Evolutionary conservation across 2,329 filamentous ascomycete genomes (phyloP).

Genomic region (Penicillium sp.): DNA sequence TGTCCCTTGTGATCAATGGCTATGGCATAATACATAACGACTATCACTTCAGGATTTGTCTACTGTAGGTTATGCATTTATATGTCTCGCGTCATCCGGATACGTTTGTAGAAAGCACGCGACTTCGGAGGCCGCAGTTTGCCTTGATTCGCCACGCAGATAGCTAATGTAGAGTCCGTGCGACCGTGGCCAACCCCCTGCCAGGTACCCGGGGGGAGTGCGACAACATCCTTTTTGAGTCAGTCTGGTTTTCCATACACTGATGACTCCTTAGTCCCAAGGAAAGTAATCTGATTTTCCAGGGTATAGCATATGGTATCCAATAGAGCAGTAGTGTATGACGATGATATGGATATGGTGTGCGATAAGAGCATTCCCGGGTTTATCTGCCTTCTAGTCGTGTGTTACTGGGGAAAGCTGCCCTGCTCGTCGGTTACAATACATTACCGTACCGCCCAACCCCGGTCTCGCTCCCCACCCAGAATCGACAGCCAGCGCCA

Average conservation of each 20-base stretch:
- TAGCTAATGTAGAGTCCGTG: neutral
- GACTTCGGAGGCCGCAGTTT: slow-evolving; percentile 20
- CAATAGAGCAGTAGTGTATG: neutral
- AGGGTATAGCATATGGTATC: neutral
- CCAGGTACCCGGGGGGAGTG: slow-evolving; percentile 18
- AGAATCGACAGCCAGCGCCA: slow-evolving; percentile 24
- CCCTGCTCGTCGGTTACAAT: slow-evolving; percentile 9
- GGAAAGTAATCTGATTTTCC: neutral
- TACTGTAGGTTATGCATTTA: neutral
- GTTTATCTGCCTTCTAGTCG: neutral
- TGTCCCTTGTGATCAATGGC: neutral
- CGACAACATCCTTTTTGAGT: neutral
- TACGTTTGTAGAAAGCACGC: slow-evolving; percentile 15
- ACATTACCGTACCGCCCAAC: slow-evolving; percentile 16
- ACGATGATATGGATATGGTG: neutral
- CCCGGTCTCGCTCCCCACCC: slow-evolving; percentile 21
- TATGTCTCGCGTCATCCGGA: slow-evolving; percentile 14
- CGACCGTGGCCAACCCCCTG: slow-evolving; percentile 7
- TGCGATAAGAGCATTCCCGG: neutral
- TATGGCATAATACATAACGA: neutral
- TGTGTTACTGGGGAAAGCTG: neutral
- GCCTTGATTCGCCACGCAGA: slow-evolving; percentile 11
- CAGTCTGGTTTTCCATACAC: neutral
- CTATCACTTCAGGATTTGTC: neutral
- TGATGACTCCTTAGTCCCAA: neutral